Conservation (phyloP, 2,329 filamentous ascomycete genomes). For the Onygenales sp. region DNA sequence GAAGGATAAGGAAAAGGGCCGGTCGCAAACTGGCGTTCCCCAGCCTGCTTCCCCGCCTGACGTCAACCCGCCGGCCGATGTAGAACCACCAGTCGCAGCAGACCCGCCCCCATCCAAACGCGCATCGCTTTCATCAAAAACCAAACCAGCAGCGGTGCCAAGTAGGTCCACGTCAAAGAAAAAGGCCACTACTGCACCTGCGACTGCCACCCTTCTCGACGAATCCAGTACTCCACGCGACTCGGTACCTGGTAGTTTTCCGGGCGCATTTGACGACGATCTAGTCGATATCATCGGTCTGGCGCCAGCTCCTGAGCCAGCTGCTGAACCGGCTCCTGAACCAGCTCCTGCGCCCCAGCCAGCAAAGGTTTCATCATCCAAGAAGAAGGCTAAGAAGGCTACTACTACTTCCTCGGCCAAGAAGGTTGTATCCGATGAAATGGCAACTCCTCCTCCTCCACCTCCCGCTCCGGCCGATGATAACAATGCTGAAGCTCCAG, state of each 20-base stretch:
- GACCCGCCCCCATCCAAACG: constrained; percentile 14
- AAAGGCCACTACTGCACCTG: constrained; percentile 6
- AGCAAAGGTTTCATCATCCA: constrained; percentile 9
- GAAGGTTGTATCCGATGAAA: constrained; percentile 32
- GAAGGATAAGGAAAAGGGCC: constrained; percentile 24
- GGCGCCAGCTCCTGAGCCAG: constrained; percentile 33
- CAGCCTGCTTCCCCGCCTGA: constrained; percentile 20
- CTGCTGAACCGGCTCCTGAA: constrained; percentile 22
- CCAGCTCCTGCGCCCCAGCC: constrained; percentile 23
- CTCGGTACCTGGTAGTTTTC: constrained; percentile 48
- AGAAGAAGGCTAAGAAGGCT: constrained; percentile 28
- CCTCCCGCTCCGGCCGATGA: constrained; percentile 13
- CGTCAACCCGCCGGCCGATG: constrained; percentile 5
- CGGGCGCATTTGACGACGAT: constrained; percentile 39
- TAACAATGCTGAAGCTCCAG: constrained; percentile 17
- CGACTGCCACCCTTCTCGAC: constrained; percentile 13
- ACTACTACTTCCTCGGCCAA: constrained; percentile 13
- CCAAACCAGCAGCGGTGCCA: constrained; percentile 10
- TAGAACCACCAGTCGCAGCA: constrained; percentile 8
- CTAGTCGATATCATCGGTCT: constrained; percentile 32
- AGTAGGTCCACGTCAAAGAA: constrained; percentile 14
- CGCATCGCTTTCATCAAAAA: constrained; percentile 25
- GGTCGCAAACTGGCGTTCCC: constrained; percentile 19
- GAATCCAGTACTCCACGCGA: constrained; percentile 26
- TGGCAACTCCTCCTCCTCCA: constrained; percentile 39